Conservation (phyloP, 2,329 filamentous ascomycete genomes). For the Alternaria angustiovoidea region DNA sequence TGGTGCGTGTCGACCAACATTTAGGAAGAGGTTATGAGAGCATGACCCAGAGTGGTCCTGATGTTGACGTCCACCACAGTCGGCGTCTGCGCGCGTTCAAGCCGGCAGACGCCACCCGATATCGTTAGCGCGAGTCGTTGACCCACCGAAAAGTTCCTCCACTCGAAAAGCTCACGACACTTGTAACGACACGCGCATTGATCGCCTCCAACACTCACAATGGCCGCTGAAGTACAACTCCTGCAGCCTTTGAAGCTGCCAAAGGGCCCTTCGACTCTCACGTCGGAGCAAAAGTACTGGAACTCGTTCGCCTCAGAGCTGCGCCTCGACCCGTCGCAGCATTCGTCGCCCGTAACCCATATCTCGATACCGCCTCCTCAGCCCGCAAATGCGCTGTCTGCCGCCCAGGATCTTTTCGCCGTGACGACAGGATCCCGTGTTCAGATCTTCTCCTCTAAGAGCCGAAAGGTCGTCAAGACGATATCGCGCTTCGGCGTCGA, state of each 20-base stretch:
- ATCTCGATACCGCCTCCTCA: constrained; percentile 73
- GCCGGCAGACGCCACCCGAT: constrained; percentile 16
- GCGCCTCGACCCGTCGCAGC: constrained; percentile 82
- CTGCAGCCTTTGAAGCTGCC: constrained; percentile 84
- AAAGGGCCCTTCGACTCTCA: constrained; percentile 80
- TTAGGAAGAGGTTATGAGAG: neutral
- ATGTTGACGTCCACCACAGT: constrained; percentile 8
- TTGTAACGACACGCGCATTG: constrained; percentile 21
- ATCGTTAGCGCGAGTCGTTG: constrained; percentile 19
- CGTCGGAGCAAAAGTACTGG: constrained; percentile 96
- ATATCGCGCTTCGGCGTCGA: constrained; percentile 83
- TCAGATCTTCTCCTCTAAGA: constrained; percentile 92
- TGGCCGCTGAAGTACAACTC: constrained; percentile 87
- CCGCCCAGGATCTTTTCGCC: constrained; percentile 75
- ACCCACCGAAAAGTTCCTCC: constrained; percentile 36
- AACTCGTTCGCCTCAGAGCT: constrained; percentile 91
- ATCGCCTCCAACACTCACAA: constrained; percentile 51
- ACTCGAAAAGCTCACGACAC: constrained; percentile 15
- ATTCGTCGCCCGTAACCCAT: constrained; percentile 87
- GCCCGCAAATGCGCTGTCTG: constrained; percentile 48
- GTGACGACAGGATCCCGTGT: constrained; percentile 94
- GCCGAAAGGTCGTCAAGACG: constrained; percentile 89
- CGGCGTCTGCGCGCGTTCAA: constrained; percentile 15
- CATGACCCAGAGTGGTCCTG: neutral
- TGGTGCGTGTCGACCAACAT: neutral